phyloP scores from a whole-genome alignment of 2,329 filamentous ascomycete genomes.

The Didymosphaeria variabile region DNA sequence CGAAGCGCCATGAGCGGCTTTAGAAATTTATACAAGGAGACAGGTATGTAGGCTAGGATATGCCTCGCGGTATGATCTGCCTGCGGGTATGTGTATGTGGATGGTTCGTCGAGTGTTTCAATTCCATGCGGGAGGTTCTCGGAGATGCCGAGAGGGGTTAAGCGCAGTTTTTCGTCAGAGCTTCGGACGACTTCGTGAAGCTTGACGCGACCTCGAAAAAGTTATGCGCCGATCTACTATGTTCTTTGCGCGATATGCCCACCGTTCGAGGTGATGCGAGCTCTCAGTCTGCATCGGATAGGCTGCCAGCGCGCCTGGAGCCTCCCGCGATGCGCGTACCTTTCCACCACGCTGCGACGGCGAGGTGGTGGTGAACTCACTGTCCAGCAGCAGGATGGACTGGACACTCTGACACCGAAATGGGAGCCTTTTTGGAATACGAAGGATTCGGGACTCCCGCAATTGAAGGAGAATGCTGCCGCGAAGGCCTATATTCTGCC shows the following conservation, averaged over 20 bases:
- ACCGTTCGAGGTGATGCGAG: slow-evolving; percentile 38
- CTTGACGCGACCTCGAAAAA: slow-evolving; percentile 11
- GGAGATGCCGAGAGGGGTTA: slow-evolving; percentile 32
- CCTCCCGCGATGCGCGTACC: slow-evolving; percentile 16
- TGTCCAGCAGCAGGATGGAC: slow-evolving; percentile 12
- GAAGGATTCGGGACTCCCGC: slow-evolving; percentile 21
- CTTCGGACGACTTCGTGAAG: slow-evolving; percentile 23
- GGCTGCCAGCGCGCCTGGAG: slow-evolving; percentile 36
- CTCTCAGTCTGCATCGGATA: slow-evolving; percentile 34
- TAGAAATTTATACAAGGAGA: neutral
- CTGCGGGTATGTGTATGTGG: slow-evolving; percentile 19
- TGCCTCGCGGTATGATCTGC: slow-evolving; percentile 22
- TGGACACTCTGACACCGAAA: slow-evolving; percentile 50
- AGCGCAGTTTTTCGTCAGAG: slow-evolving; percentile 28
- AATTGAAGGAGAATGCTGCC: slow-evolving; percentile 26
- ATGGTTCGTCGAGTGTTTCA: slow-evolving; percentile 20
- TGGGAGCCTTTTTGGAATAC: slow-evolving; percentile 62
- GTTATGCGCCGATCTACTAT: slow-evolving; percentile 8
- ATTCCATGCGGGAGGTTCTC: slow-evolving; percentile 22
- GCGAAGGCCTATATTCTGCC: slow-evolving; percentile 75
- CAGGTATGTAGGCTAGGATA: slow-evolving; percentile 1
- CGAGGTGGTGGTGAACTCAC: neutral
- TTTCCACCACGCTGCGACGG: slow-evolving; percentile 18
- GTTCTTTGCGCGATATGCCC: slow-evolving; percentile 25
- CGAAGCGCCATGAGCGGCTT: slow-evolving; percentile 37